Base-by-base conservation (phyloP, 2,329 filamentous ascomycete genomes). In the Acephala macrosclerotiorum region DNA sequence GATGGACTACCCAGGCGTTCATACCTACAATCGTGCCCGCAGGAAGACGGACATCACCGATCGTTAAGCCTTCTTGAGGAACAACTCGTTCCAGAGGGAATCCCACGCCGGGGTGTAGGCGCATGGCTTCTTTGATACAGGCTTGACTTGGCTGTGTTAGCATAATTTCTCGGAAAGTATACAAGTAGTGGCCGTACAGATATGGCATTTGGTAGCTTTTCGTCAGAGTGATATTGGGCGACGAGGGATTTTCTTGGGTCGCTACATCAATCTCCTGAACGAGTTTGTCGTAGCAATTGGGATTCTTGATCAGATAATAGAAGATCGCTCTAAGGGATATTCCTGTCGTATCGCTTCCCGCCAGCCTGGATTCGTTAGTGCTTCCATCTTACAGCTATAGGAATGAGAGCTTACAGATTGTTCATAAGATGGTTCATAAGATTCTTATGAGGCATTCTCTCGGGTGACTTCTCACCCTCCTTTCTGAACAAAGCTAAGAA, bases 121-220 rank as follows among this genome's bases (percentile, higher is more conserved):
- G 80, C 47, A 86, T 74, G 0, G 82, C 81, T 70, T 87, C 85
- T 58, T 85, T 85, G 36, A 87, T 80, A 3, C 82, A 79, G 0
- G 83, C 84, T 66, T 86, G 80, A 1, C 40, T 63, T 35, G 18
- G 26, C 4, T 22, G 53, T 14, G 18, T 58, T 51, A 47, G 56
- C 33, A 33, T 42, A 26, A 7, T 12, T 9, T 6, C 3, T 2
- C 25, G 20, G 25, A 18, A 29, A 2, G 4, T 18, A 11, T 2
- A 22, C 12, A 56, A 38, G 29, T 5, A 16, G 40, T 7, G 20
- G 36, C 26, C 58, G 53, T 66, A 68, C 62, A 68, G 42, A 53
- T 67, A 67, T 5, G 47, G 22, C 26, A 69, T 33, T 14, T 65
- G 36, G 45, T 47, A 26, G 5, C 47, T 26, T 35, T 68, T 61